Evolutionary conservation across 2,329 filamentous ascomycete species (phyloP).

Genomic region (Xylariaceae sp.): DNA sequence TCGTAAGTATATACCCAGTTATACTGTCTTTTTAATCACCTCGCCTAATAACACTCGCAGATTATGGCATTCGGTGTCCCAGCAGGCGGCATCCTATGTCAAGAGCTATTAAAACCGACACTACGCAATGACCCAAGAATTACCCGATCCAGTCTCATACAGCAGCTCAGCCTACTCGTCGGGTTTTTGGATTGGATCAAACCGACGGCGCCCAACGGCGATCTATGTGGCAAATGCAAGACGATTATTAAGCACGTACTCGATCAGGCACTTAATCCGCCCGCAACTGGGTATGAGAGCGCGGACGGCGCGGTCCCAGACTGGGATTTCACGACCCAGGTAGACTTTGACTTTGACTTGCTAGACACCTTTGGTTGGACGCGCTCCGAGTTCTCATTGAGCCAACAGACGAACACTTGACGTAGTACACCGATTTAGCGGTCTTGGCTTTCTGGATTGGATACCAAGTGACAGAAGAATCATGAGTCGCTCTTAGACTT

Average conservation of each 20-base stretch:
- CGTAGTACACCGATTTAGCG: neutral
- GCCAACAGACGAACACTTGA: constrained; percentile 30
- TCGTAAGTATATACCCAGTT: constrained; percentile 43
- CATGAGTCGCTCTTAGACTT: too few species aligned
- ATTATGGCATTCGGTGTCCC: constrained; percentile 58
- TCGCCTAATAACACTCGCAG: constrained; percentile 32
- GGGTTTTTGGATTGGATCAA: constrained; percentile 59
- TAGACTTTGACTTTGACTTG: constrained; percentile 54
- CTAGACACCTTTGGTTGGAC: constrained; percentile 58
- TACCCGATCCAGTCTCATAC: constrained; percentile 55
- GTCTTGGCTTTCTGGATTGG: neutral
- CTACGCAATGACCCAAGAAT: constrained; percentile 44
- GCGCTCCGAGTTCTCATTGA: constrained; percentile 32
- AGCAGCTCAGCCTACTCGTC: constrained; percentile 57
- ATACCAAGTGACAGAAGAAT: too few species aligned
- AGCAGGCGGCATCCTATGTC: constrained; percentile 55
- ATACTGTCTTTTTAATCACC: neutral
- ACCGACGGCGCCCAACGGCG: constrained; percentile 54
- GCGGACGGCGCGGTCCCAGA: constrained; percentile 35
- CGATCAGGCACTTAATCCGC: constrained; percentile 54
- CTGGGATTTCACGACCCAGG: constrained; percentile 43
- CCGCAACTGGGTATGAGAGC: constrained; percentile 26
- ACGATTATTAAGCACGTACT: constrained; percentile 57
- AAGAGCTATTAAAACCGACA: constrained; percentile 54
- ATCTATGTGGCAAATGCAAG: constrained; percentile 54